A percentile compares a stretch with the other conserved stretches of the same genome.
These are phyloP conservation scores for Sphaerulina musiva DNA, from an alignment of 2,329 filamentous ascomycete genomes.

Conservation along the genomic window DNA sequence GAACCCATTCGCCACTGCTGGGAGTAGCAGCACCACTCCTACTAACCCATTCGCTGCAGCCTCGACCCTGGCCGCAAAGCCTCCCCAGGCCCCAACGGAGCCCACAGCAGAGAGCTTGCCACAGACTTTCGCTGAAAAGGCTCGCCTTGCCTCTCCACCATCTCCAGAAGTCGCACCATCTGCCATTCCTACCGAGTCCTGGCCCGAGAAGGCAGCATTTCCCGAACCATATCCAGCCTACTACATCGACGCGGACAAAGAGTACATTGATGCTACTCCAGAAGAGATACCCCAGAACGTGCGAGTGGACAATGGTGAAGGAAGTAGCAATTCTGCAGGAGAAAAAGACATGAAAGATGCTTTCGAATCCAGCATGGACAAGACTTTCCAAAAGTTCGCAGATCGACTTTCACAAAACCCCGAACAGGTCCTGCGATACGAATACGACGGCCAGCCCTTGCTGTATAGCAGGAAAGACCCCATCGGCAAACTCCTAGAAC, in stretches of 20 bases:
- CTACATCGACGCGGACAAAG: constrained; percentile 84
- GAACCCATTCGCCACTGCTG: constrained; percentile 56
- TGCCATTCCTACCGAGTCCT: constrained; percentile 52
- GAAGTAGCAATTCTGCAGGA: constrained; percentile 32
- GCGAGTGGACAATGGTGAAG: constrained; percentile 24
- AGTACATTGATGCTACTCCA: constrained; percentile 62
- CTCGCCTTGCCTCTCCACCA: constrained; percentile 26
- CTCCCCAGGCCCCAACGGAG: constrained; percentile 34
- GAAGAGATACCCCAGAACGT: constrained; percentile 42
- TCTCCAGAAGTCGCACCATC: constrained; percentile 21
- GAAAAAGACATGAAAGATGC: constrained; percentile 34
- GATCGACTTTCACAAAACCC: constrained; percentile 46
- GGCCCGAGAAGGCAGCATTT: constrained; percentile 62
- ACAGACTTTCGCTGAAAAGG: constrained; percentile 32
- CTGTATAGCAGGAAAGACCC: constrained; percentile 73
- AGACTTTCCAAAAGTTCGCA: constrained; percentile 48
- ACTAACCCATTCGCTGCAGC: constrained; percentile 53
- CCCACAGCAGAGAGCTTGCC: constrained; percentile 20
- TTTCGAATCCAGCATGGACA: constrained; percentile 46
- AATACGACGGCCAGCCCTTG: constrained; percentile 48
- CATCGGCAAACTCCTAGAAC: constrained; percentile 59
- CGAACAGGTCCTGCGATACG: constrained; percentile 47
- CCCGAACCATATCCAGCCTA: constrained; percentile 67
- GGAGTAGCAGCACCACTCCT: constrained; percentile 31
- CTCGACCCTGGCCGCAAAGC: constrained; percentile 40